Evolutionary conservation across 1,139 yeast genomes (phyloP).

Genomic region (Magnusiomyces paraingens): DNA sequence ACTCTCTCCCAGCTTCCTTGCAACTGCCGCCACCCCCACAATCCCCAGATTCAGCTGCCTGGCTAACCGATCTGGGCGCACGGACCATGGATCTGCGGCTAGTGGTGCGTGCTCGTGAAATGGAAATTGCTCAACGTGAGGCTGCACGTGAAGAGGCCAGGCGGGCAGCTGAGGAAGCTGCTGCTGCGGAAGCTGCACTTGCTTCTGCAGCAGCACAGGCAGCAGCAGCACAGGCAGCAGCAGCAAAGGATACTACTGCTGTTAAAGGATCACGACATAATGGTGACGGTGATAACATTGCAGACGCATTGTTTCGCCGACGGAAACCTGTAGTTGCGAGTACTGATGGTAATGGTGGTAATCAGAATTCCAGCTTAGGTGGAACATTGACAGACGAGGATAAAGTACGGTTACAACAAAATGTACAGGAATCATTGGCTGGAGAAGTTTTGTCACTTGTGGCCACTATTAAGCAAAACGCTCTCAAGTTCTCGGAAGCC

Average conservation of each 20-base stretch:
- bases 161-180: conserved; percentile 40
- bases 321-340: too few relatives aligned
- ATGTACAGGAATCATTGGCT: conserved; percentile 39
- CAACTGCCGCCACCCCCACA: too few relatives aligned
- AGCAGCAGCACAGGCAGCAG: too few relatives aligned
- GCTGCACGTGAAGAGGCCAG: conserved; percentile 52
- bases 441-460: conserved; percentile 45
- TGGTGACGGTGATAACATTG: too few relatives aligned
- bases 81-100: conserved; percentile 7
- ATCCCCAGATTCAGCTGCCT: not conserved
- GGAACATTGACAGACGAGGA: conserved; percentile 19
- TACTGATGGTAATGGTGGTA: too few relatives aligned
- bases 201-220: not conserved
- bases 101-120: conserved; percentile 2
- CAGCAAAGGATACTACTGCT: too few relatives aligned
- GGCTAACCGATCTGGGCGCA: not conserved
- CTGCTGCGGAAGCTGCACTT: conserved; percentile 17
- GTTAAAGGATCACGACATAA: too few relatives aligned
- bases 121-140: conserved; percentile 16
- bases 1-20: too few relatives aligned
- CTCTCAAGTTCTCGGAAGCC: conserved; percentile 38
- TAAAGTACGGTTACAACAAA: conserved; percentile 30
- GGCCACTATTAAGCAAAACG: conserved; percentile 45
- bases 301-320: not conserved
- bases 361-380: not conserved